Evolutionary conservation across 345 rosid genomes (phyloP), one percentile per base, ranked within the genome.

Genomic region (Corymbia maculata): DNA sequence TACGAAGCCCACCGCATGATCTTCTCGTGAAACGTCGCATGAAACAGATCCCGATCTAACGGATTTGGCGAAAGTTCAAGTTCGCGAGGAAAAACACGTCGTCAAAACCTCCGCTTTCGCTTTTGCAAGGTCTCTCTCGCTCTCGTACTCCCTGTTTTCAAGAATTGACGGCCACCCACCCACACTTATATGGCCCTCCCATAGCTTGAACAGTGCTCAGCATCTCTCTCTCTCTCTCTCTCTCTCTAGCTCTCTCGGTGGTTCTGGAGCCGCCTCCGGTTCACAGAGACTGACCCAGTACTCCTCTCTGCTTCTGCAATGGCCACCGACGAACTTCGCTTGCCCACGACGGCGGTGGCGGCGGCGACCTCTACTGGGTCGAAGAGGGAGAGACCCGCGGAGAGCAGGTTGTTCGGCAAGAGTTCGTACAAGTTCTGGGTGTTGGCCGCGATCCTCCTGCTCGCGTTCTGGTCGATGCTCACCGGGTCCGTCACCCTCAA

Each of bases 401-500:
- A 75, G 52, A 84, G 85, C 44, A 86, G 87, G 70, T 53, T 92
- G 44, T 86, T 90, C 5, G 91, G 93, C 26, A 90, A 86, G 87
- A 75, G 82, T 42, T 89, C 94, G 7, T 95, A 94, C 94, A 96
- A 94, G 91, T 89, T 96, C 64, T 96, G 99, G 98, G 92, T 94
- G 13, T 85, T 96, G 30, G 85, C 95, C 47, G 97, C 96, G 6
- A 91, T 96, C 89, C 93, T 95, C 49, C 93, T 97, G 8, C 94
- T 97, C 28, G 98, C 98, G 22, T 91, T 95, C 79, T 94, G 96
- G 94, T 95, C 98, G 84, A 93, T 97, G 98, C 90, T 97, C 87
- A 96, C 98, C 66, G 96, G 99, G 90, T 92, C 97, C 12, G 93
- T 96, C 87, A 93, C 98, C 84, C 97, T 97, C 87, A 94, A 94